phyloP scores from a whole-genome alignment of 2,329 filamentous ascomycete species.

The Aspergillus sp. region DNA sequence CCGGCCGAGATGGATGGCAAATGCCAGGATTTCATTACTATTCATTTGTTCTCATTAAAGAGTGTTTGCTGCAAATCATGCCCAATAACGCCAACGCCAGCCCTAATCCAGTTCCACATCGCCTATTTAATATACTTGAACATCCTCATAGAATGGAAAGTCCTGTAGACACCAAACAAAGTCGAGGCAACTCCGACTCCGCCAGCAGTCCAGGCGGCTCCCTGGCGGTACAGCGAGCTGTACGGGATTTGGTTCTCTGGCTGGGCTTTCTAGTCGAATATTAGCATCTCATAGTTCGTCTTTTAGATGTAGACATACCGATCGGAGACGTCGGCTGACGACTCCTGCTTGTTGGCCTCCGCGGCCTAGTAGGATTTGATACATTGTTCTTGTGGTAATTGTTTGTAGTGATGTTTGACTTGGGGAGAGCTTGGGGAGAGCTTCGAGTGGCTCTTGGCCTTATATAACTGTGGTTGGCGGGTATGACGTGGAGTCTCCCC shows the following conservation, averaged over 20 bases:
- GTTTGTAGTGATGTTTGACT: not conserved
- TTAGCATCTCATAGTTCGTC: not conserved
- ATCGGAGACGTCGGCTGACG: conserved; percentile 2
- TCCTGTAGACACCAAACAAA: conserved; percentile 11
- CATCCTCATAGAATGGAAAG: conserved; percentile 7
- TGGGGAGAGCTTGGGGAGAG: not conserved
- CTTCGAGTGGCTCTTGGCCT: not conserved
- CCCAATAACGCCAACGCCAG: not conserved
- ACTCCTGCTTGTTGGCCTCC: not conserved
- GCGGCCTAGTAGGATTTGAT: conserved; percentile 12
- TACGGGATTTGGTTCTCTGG: conserved; percentile 6
- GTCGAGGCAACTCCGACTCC: conserved; percentile 11
- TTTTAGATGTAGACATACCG: not conserved
- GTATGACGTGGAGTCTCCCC: not conserved
- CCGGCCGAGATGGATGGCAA: not conserved
- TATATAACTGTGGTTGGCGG: not conserved
- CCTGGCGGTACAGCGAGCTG: conserved; percentile 6
- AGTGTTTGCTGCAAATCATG: not conserved
- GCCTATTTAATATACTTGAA: conserved; percentile 9
- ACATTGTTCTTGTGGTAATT: conserved; percentile 5
- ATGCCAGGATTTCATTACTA: no score
- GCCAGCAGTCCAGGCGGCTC: conserved; percentile 5
- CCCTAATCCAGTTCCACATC: not conserved
- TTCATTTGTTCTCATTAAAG: not conserved
- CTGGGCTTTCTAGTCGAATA: not conserved